Evolutionary conservation across 139 green algal genomes (phyloP), one percentile per base, ranked within the genome.

Genomic region (Ettlia oleoabundans): DNA sequence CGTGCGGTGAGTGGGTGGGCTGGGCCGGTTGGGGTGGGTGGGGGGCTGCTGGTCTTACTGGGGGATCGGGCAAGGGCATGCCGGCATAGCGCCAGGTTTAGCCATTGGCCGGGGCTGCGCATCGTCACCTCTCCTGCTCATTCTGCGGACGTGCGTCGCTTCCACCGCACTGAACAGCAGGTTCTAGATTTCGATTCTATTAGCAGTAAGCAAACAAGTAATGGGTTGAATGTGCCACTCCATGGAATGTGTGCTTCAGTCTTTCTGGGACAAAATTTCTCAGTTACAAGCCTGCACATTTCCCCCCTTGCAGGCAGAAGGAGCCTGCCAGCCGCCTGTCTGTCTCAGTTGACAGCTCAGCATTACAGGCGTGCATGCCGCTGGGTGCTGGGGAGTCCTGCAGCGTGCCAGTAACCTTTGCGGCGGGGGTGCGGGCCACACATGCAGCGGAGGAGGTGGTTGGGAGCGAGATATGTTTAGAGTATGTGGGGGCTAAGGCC

Each of bases 401-500:
- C 37, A 63, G 35, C 21, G 67, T 90, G 15, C 78, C 84, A 2
- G 41, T 90, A 21, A 64, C 52, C 19, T 68, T 90, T 0, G 41
- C 65, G 3, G 55, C 75, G 1, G n/a, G 30, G 0, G 63, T 77
- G 58, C 47, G 82, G 22, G 53, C 76, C 74, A 47, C 47, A 0
- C 63, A 69, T 26, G 74, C 74, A 6, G 62, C 68, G 2, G 84
- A 83, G 47, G 84, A 88, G 58, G 21, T 74, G 10, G n/a, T 62
- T 3, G 8, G 38, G 0, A 37, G 79, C 33, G 68, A 86, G 24
- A 21, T 86, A 2, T 80, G 62, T 10, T 13, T 89, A 32, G 76
- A 86, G 82, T 87, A 87, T n/a, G 30, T 84, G 21, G 38, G 70
- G 32, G 28, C 63, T 6, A 26, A 55, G n/a, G 63, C 82, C 21